Evolutionary conservation across 140 eudicot genomes (phyloP).

Genomic region (Cichorium intybus): DNA sequence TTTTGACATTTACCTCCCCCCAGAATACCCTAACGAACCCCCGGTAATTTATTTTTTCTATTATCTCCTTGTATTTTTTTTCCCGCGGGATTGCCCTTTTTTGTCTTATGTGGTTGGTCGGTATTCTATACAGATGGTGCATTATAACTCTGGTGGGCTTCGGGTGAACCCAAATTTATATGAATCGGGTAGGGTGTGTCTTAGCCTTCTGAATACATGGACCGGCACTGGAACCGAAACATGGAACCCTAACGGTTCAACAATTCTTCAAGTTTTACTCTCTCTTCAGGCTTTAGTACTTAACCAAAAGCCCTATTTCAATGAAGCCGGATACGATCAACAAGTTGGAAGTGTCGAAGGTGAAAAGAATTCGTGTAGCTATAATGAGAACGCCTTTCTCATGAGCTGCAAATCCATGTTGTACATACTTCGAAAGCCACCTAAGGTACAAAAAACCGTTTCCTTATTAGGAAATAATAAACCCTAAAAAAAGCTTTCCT

Average conservation of each 20-base stretch:
- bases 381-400: conserved; percentile 76
- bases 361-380: conserved; percentile 78
- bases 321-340: conserved; percentile 81
- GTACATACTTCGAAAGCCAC: conserved; percentile 67
- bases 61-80: not conserved
- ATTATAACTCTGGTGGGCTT: conserved; percentile 76
- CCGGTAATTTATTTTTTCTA: conserved; percentile 54
- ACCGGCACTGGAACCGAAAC: conserved; percentile 64
- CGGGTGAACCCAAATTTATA: conserved; percentile 83
- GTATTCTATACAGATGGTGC: conserved; percentile 58
- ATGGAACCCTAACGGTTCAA: conserved; percentile 73
- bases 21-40: conserved; percentile 82
- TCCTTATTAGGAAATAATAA: too few species aligned
- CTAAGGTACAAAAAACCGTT: conserved; percentile 45
- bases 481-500: too few species aligned
- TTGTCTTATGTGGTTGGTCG: not conserved
- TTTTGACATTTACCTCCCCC: conserved; percentile 81
- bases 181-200: conserved; percentile 82
- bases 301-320: conserved; percentile 72
- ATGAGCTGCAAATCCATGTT: conserved; percentile 75
- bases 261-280: conserved; percentile 77
- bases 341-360: conserved; percentile 74
- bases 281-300: conserved; percentile 88
- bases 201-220: conserved; percentile 91
- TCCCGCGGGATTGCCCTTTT: too few species aligned